Evolutionary conservation across 2,329 filamentous ascomycete genomes (phyloP).

Genomic region (Cryphonectria japonica): DNA sequence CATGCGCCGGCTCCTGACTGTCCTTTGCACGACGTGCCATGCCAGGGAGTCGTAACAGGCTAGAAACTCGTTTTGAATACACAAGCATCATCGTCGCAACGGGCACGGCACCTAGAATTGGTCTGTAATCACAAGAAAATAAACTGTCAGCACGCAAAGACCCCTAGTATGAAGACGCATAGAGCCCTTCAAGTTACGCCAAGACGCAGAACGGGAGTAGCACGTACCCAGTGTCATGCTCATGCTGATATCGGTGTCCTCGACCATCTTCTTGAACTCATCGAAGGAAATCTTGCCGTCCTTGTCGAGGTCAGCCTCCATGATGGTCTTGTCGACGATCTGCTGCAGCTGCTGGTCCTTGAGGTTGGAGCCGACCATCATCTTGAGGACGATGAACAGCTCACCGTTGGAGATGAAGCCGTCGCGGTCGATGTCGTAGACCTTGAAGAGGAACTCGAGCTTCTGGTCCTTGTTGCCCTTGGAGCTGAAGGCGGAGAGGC

Average conservation of each 20-base stretch:
- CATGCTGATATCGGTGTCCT: constrained; percentile 83
- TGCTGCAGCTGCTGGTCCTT: constrained; percentile 99
- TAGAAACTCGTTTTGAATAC: not conserved
- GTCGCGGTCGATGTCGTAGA: constrained; percentile 98
- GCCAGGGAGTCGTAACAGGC: not conserved
- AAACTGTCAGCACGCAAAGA: not conserved
- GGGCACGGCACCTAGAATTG: constrained; percentile 10
- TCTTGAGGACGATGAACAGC: constrained; percentile 98
- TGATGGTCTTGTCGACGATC: constrained; percentile 99
- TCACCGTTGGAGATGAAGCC: constrained; percentile 99
- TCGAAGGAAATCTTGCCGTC: constrained; percentile 99
- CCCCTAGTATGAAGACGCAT: not conserved
- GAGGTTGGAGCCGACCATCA: constrained; percentile 99
- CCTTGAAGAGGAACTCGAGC: constrained; percentile 95
- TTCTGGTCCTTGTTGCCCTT: constrained; percentile 99
- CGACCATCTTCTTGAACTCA: constrained; percentile 98
- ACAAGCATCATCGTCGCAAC: not conserved
- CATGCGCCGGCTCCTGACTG: constrained; percentile 3
- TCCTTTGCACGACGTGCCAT: constrained; percentile 1
- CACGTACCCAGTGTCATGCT: constrained; percentile 72
- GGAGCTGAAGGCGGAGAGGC: constrained; percentile 91
- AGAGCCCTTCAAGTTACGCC: not conserved
- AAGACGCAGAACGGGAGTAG: not conserved
- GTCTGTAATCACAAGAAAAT: constrained; percentile 1
- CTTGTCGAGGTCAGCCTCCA: constrained; percentile 95